Evolutionary conservation across 139 green algal genomes (phyloP).

Genomic region (Chlamydomonas applanata): DNA sequence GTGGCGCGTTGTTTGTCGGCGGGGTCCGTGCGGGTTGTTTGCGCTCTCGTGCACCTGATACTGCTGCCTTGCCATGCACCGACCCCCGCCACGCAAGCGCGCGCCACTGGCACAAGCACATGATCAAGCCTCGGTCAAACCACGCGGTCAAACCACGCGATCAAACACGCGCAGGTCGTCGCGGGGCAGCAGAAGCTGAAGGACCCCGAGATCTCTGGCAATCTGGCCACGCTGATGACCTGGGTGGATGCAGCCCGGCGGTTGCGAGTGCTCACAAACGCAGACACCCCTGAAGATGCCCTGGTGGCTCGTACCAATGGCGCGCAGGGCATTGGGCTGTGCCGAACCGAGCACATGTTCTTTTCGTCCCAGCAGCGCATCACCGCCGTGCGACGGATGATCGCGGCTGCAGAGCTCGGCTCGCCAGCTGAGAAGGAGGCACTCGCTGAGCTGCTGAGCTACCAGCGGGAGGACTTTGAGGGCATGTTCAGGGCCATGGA

Average conservation of each 20-base stretch:
- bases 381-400: conserved; percentile 81
- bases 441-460: conserved; percentile 30
- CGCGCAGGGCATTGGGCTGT: conserved; percentile 84
- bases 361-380: conserved; percentile 81
- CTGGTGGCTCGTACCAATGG: conserved; percentile 65
- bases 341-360: conserved; percentile 94
- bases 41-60: too few species aligned
- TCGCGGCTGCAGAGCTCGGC: conserved; percentile 52
- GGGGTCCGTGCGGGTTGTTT: too few species aligned
- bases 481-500: conserved; percentile 72
- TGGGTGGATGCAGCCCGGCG: conserved; percentile 75
- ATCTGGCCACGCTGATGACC: conserved; percentile 67
- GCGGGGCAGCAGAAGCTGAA: conserved; percentile 46
- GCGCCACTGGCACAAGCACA: too few species aligned
- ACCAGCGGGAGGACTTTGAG: conserved; percentile 41
- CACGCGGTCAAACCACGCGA: too few species aligned
- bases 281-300: conserved; percentile 81
- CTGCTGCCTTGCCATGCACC: not conserved
- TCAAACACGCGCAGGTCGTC: conserved; percentile 57
- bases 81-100: too few species aligned
- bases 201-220: conserved; percentile 34
- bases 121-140: too few species aligned
- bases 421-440: conserved; percentile 10
- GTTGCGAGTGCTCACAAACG: conserved; percentile 82
- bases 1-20: too few species aligned